Base-by-base conservation (phyloP, 371 early-diverging fungal genomes). In the Dentiscutata heterogama region DNA sequence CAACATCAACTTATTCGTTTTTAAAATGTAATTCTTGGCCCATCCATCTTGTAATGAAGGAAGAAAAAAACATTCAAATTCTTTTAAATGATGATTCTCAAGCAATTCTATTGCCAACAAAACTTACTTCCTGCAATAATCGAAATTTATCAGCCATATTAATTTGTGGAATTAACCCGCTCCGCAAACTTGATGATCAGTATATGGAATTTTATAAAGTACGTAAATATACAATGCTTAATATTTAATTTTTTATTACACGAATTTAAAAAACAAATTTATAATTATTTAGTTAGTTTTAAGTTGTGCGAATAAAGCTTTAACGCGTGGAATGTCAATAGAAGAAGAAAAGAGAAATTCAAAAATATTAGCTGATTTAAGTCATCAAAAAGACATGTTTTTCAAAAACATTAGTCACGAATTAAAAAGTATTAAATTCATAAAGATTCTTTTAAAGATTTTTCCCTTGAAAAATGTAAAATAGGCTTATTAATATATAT, bases 381-480 rank as follows among this genome's bases (percentile, higher is more conserved):
- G 88, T 74, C 77, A 84, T 27, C 84, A 87, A 46, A 88, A 87
- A 81, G 86, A 86, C 20, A 80, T 83, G 10, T 89, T 89, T 76
- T 88, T 88, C 56, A 83, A 85, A 64, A 84, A 84, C 56, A 83
- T 88, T 13, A 84, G 85, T 22, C 87, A 87, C 50, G 87, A 87
- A 73, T 81, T 87, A 11, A 67, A 86, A 53, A 87, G 86, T 85
- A 85, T 42, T 83, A 83, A 27, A 29, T 10, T 46, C 11, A 10
- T 46, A 46, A 46, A 46, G 46, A 7, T 11, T 46, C 46, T 46
- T 35, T 25, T 61, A 18, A 29, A 18, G 35, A 31, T 31, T 31
- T 31, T 31, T 31, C 35, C 3, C 35, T 31, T 31, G 35, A 31
- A 31, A 31, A 31, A 31, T 31, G 35, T 31, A 31, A 31, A 31